These are phyloP conservation scores for Butyriboletus loyo DNA, from an alignment of 768 basidiomycete genomes.

Conservation along the genomic window DNA sequence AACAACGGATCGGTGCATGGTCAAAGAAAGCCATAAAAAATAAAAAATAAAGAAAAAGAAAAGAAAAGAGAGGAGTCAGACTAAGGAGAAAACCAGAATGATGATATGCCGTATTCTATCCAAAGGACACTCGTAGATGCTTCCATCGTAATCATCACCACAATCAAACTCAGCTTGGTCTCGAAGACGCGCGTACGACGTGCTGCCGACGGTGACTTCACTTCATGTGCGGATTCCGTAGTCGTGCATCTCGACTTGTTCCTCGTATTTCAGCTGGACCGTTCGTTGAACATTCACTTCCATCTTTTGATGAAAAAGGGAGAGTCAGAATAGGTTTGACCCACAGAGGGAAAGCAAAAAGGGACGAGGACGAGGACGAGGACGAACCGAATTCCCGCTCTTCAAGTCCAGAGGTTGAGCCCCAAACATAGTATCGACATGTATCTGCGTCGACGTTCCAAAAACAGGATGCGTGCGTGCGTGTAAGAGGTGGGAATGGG, in stretches of 20 bases:
- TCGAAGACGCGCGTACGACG: not conserved
- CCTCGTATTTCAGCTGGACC: conserved; percentile 19
- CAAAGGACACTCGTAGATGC: not conserved
- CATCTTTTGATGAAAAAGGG: not conserved
- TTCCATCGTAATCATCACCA: not conserved
- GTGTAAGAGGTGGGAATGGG: not conserved
- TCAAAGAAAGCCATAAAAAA: too few relatives aligned
- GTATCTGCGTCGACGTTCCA: not conserved
- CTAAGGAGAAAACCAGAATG: too few relatives aligned
- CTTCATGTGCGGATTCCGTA: not conserved
- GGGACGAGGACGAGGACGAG: not conserved
- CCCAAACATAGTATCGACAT: not conserved
- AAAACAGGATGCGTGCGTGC: not conserved
- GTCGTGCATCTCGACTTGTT: not conserved
- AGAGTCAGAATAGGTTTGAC: not conserved
- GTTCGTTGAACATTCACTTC: conserved; percentile 20
- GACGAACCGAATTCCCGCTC: conserved; percentile 9
- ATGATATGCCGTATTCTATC: too few relatives aligned
- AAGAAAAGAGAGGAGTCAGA: too few relatives aligned
- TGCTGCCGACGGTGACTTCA: not conserved
- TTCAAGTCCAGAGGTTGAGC: not conserved
- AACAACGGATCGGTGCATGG: too few relatives aligned
- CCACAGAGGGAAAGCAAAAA: too few relatives aligned
- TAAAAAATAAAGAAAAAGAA: too few relatives aligned
- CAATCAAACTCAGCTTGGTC: not conserved